Evolutionary conservation across 208 protist species (phyloP).

Genomic region (Leishmania martiniquensis): DNA sequence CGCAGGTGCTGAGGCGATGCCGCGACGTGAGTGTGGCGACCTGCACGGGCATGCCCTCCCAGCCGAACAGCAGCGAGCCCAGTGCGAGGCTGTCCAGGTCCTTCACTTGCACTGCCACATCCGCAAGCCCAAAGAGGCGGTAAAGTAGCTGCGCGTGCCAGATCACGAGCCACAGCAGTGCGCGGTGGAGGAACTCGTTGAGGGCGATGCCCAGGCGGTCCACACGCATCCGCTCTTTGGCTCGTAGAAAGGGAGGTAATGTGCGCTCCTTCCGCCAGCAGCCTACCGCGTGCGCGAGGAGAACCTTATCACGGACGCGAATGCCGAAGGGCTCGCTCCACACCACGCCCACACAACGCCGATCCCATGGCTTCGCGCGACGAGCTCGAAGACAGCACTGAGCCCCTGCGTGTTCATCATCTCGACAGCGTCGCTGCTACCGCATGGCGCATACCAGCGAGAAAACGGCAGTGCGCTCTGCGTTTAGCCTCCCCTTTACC

Average conservation of each 20-base stretch:
- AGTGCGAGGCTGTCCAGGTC: conserved; percentile 19
- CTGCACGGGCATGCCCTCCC: conserved; percentile 21
- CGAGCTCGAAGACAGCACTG: conserved; percentile 11
- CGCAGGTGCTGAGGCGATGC: conserved; percentile 16
- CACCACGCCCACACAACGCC: conserved; percentile 19
- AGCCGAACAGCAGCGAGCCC: conserved; percentile 15
- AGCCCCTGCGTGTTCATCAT: conserved; percentile 13
- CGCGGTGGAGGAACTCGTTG: conserved; percentile 11
- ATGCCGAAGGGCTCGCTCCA: not conserved
- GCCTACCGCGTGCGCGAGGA: not conserved
- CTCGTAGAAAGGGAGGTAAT: conserved; percentile 16
- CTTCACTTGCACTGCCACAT: conserved; percentile 16
- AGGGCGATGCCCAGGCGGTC: conserved; percentile 13
- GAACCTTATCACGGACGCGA: conserved; percentile 5
- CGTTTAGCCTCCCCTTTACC: not conserved
- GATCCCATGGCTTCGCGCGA: not conserved
- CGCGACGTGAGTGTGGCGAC: conserved; percentile 17
- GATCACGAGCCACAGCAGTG: conserved; percentile 27
- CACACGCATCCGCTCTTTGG: not conserved
- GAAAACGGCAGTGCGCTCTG: not conserved
- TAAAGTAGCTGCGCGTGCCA: conserved; percentile 27
- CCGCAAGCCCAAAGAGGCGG: conserved; percentile 18
- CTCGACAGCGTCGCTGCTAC: not conserved
- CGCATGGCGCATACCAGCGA: not conserved
- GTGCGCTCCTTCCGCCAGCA: not conserved